A percentile compares a stretch with the other conserved stretches of the same genome.
Conservation (phyloP, 192 early-diverging fungal genomes). For the Coemansia sp. region DNA sequence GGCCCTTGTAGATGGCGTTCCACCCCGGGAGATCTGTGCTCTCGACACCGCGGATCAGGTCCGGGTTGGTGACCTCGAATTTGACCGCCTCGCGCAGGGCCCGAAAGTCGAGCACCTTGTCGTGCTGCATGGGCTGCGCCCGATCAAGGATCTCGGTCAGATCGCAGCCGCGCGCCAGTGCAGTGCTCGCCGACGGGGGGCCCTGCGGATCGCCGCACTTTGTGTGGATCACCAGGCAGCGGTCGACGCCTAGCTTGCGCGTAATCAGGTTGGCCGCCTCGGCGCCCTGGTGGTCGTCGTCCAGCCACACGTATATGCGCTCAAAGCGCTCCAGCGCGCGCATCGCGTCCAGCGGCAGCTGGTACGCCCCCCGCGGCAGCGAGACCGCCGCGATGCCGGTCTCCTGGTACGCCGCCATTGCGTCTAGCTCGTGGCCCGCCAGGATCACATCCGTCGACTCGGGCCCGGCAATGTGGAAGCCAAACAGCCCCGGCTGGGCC, state of each 20-base stretch:
- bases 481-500: slow-evolving; percentile 54
- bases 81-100: slow-evolving; percentile 58
- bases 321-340: slow-evolving; percentile 59
- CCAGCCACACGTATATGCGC: slow-evolving; percentile 62
- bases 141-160: slow-evolving; percentile 39
- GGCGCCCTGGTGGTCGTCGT: slow-evolving; percentile 61
- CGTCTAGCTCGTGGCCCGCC: slow-evolving; percentile 59
- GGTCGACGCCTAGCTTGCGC: slow-evolving; percentile 59
- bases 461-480: slow-evolving; percentile 51
- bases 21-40: slow-evolving; percentile 57
- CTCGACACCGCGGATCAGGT: slow-evolving; percentile 58
- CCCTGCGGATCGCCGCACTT: slow-evolving; percentile 36
- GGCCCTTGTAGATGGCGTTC: slow-evolving; percentile 59
- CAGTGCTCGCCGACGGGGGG: slow-evolving; percentile 52
- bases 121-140: slow-evolving; percentile 54
- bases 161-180: slow-evolving; percentile 38
- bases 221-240: slow-evolving; percentile 54
- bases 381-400: slow-evolving; percentile 58
- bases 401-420: slow-evolving; percentile 59
- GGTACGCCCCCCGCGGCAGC: slow-evolving; percentile 51
- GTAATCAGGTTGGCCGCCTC: slow-evolving; percentile 54
- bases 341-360: slow-evolving; percentile 54
- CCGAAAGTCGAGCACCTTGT: slow-evolving; percentile 60
- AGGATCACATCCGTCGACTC: slow-evolving; percentile 50
- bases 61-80: slow-evolving; percentile 58